Conservation (phyloP, 441 rosid species). For the Aquilaria agallochum region DNA sequence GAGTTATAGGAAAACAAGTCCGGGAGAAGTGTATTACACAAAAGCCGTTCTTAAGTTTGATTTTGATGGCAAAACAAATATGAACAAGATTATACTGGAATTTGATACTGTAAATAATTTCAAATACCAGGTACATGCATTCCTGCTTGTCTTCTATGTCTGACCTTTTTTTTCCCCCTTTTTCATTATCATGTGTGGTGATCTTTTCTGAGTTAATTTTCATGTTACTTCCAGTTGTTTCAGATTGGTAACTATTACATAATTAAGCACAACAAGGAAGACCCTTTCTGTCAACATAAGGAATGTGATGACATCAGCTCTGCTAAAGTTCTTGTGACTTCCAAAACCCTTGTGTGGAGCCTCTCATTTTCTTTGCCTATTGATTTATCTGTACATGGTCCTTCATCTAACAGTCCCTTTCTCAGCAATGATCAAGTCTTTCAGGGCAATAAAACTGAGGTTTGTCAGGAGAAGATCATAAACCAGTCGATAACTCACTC, state of each 20-base stretch:
- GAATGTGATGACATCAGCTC: slow-evolving; percentile 24
- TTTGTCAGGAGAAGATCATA: slow-evolving; percentile 5
- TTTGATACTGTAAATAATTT: slow-evolving; percentile 40
- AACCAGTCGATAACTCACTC: slow-evolving; percentile 27
- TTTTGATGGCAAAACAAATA: slow-evolving; percentile 25
- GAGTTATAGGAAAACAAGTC: slow-evolving; percentile 19
- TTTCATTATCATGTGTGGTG: slow-evolving; percentile 8
- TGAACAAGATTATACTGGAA: slow-evolving; percentile 60
- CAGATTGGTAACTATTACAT: slow-evolving; percentile 77
- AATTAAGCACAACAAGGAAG: slow-evolving; percentile 48
- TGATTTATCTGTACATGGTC: slow-evolving; percentile 21
- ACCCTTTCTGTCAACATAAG: slow-evolving; percentile 38
- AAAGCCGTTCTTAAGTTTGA: slow-evolving; percentile 26
- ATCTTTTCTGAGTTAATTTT: slow-evolving; percentile 9
- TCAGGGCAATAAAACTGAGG: slow-evolving; percentile 25
- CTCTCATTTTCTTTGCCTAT: slow-evolving; percentile 37
- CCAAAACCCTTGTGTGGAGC: slow-evolving; percentile 48
- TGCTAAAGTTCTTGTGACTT: slow-evolving; percentile 38
- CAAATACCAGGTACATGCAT: slow-evolving; percentile 46
- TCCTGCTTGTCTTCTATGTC: slow-evolving; percentile 1
- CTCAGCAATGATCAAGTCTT: slow-evolving; percentile 24
- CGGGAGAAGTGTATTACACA: slow-evolving; percentile 40
- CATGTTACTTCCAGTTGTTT: slow-evolving; percentile 48
- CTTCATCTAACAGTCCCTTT: slow-evolving; percentile 17
- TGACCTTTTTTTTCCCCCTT: slow-evolving; percentile 5